These are phyloP conservation scores for Letharia columbiana DNA, from an alignment of 495 filamentous ascomycete species.

Conservation along the genomic window DNA sequence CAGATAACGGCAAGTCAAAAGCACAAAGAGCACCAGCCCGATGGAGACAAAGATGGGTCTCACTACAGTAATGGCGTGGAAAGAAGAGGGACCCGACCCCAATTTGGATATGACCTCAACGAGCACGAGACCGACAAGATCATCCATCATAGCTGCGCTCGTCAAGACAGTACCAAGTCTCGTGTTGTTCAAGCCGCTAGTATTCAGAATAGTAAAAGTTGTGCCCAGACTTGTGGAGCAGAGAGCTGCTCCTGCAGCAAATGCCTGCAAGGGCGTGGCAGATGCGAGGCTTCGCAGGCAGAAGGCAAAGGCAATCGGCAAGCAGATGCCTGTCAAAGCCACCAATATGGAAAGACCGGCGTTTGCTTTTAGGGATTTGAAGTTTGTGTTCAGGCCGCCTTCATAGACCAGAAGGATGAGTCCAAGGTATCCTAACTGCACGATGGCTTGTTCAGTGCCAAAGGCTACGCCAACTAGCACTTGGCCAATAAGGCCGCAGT, in stretches of 20 bases:
- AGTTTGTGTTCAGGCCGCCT: constrained; percentile 59
- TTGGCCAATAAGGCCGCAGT: constrained; percentile 68
- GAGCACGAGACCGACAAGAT: constrained; percentile 74
- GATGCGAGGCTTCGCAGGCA: constrained; percentile 35
- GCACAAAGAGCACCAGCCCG: constrained; percentile 43
- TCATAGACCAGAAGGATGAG: constrained; percentile 68
- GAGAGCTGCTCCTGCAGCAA: constrained; percentile 68
- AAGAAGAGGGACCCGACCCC: constrained; percentile 28
- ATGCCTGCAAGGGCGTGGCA: constrained; percentile 49
- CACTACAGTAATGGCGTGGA: constrained; percentile 42
- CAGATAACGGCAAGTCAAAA: constrained; percentile 39
- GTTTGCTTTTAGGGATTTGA: constrained; percentile 50
- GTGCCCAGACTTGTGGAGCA: constrained; percentile 72
- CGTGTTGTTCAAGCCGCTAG: constrained; percentile 47
- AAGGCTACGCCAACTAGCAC: constrained; percentile 64
- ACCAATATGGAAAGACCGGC: constrained; percentile 49
- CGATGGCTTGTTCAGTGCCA: constrained; percentile 50
- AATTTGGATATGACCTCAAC: constrained; percentile 56
- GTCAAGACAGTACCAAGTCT: constrained; percentile 61
- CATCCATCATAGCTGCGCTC: constrained; percentile 74
- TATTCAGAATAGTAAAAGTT: constrained; percentile 63
- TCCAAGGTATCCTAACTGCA: constrained; percentile 68
- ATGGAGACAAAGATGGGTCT: constrained; percentile 52
- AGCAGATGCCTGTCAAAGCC: constrained; percentile 53
- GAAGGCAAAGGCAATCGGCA: constrained; percentile 64